Conservation (phyloP, 257 asterid species). For the Linderniella brevidens region DNA sequence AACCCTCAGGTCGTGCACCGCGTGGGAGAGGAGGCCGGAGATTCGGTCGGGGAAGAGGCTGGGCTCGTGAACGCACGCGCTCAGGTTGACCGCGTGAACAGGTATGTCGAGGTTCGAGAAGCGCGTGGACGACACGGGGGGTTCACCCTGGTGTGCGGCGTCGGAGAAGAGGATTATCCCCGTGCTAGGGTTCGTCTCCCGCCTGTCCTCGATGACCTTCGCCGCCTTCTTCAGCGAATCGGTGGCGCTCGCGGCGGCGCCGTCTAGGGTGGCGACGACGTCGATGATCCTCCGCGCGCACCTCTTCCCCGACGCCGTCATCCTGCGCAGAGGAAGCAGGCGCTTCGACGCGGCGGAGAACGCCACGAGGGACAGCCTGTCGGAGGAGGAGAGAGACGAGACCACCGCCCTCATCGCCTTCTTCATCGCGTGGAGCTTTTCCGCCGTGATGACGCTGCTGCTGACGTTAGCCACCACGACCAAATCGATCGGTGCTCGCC, state of each 20-base stretch:
- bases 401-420: slow-evolving; percentile 53
- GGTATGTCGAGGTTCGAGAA: slow-evolving; percentile 41
- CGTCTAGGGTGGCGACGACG: slow-evolving; percentile 46
- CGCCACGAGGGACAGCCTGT: slow-evolving; percentile 81
- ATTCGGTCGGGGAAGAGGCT: slow-evolving; percentile 25
- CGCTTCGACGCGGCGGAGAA: slow-evolving; percentile 81
- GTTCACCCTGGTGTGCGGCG: slow-evolving; percentile 27
- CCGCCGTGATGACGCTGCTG: slow-evolving; percentile 26
- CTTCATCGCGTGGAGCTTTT: slow-evolving; percentile 58
- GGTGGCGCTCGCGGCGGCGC: slow-evolving; percentile 36
- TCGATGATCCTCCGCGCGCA: slow-evolving; percentile 82
- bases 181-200: slow-evolving; percentile 53
- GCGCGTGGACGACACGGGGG: slow-evolving; percentile 44
- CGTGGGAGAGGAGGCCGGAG: slow-evolving; percentile 27
- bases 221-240: slow-evolving; percentile 85
- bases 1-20: slow-evolving; percentile 47
- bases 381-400: slow-evolving; percentile 64
- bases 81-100: slow-evolving; percentile 37
- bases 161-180: slow-evolving; percentile 56
- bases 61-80: slow-evolving; percentile 29
- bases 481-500: slow-evolving; percentile 70
- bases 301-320: slow-evolving; percentile 63
- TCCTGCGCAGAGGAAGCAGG: slow-evolving; percentile 59
- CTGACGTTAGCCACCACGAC: slow-evolving; percentile 70
- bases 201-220: slow-evolving; percentile 89